Percentiles rank a stretch among this genome's conserved stretches.
phyloP scores from a whole-genome alignment of 2,329 filamentous ascomycete species.

The Aspergillus chevalieri region DNA sequence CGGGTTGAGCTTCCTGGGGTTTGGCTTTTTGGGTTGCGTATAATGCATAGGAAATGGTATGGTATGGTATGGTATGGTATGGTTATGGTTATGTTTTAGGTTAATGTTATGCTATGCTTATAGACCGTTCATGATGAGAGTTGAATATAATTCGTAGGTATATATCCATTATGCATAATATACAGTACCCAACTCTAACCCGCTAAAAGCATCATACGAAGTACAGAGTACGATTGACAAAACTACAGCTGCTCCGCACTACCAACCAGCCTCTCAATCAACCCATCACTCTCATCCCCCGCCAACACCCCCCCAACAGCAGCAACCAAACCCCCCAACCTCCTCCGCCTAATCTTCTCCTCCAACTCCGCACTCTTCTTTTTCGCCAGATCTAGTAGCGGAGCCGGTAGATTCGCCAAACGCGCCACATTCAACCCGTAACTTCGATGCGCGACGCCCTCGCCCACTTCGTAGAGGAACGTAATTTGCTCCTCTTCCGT shows the following conservation, averaged over 20 bases:
- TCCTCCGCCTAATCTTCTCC: conserved; percentile 59
- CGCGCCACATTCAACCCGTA: conserved; percentile 92
- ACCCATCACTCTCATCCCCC: conserved; percentile 4
- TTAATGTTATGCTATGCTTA: background rate
- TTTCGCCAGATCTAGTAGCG: conserved; percentile 72
- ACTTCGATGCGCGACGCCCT: conserved; percentile 85
- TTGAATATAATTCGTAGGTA: no score
- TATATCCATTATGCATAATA: no score
- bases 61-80: background rate
- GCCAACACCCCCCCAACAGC: conserved; percentile 25
- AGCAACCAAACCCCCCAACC: conserved; percentile 42
- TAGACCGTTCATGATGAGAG: no score
- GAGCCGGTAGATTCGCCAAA: conserved; percentile 70
- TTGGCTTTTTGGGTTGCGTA: background rate
- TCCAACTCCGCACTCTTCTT: conserved; percentile 76
- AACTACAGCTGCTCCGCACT: conserved; percentile 28
- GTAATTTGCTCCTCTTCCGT: conserved; percentile 75
- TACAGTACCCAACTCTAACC: no score
- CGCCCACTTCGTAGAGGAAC: conserved; percentile 86
- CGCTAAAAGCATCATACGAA: background rate
- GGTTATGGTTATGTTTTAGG: background rate
- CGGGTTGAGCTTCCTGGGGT: conserved; percentile 20
- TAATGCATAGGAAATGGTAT: background rate
- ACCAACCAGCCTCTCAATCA: conserved; percentile 27
- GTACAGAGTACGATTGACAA: no score